phyloP scores from a whole-genome alignment of 345 rosid genomes.

The Gynandropsis gynandra region DNA sequence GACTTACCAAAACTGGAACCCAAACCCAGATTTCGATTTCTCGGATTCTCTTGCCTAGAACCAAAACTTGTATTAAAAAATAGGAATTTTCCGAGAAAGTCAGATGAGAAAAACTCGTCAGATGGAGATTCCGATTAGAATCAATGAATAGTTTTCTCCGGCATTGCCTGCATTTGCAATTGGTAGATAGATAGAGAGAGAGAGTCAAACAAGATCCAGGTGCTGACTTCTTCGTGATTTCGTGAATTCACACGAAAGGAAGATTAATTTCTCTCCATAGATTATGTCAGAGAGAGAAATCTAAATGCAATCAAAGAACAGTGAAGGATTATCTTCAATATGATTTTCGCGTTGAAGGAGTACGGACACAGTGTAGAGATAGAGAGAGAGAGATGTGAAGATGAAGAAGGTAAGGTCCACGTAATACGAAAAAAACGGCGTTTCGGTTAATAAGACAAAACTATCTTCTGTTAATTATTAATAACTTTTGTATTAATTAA shows the following conservation, averaged over 20 bases:
- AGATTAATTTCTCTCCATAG: not conserved
- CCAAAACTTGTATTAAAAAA: not conserved
- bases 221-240: slow-evolving; percentile 21
- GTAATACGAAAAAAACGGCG: too few species aligned
- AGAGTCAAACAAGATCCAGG: slow-evolving; percentile 31
- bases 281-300: not conserved
- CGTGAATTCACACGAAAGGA: not conserved
- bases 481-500: too few species aligned
- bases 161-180: slow-evolving; percentile 17
- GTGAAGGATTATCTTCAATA: too few species aligned
- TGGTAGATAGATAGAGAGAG: slow-evolving; percentile 13
- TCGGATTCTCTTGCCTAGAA: slow-evolving; percentile 1
- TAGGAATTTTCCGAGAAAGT: slow-evolving; percentile 10
- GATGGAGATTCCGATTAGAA: slow-evolving; percentile 16
- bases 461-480: too few species aligned
- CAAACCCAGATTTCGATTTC: not conserved
- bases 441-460: too few species aligned
- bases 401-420: too few species aligned
- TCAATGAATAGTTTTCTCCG: slow-evolving; percentile 9
- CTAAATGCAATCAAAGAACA: too few species aligned
- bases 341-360: too few species aligned
- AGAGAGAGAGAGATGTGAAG: too few species aligned
- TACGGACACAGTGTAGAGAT: too few species aligned
- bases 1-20: slow-evolving; percentile 3
- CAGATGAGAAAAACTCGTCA: not conserved